Base-by-base conservation (phyloP, 805 yeast species). In the Monosporozyma aerobia region DNA sequence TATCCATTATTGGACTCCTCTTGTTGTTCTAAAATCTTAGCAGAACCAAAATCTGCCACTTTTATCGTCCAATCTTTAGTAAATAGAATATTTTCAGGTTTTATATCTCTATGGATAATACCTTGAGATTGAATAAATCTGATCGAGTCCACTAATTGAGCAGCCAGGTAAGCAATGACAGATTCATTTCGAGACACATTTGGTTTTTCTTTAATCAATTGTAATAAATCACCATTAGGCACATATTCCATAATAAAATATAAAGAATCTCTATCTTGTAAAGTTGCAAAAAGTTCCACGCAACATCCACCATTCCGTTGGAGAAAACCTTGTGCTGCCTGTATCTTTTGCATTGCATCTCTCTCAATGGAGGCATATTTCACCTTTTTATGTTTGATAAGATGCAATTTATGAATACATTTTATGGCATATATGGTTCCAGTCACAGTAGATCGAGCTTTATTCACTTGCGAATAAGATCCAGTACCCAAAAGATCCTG, bases 11-110 rank as follows among this genome's bases (percentile, higher is more conserved):
- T 22, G 6, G 14, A 5, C 3, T 37, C 30, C 16, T 23, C 45
- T 11, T 11, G 9, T 7, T 27, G 39, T 16, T 83, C 87, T 29
- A 87, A 67, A 48, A 87, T 68, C 68, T 90, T 90, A 41, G 97
- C 96, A 68, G 90, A 90, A 1, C 97, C 97, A 67, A 90, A 90
- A 69, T 90, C 97, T n/a, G 97, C 88, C 56, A 90, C 77, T 63
- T 90, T 90, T 59, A 90, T 83, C 69, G 90, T 96, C 2, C 97
- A 97, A 59, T 86, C 83, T 59, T 88, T 77, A 67, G 69, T 90
- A 89, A 52, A 90, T 86, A 43, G 13, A 3, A 43, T 43, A 43
- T 43, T 43, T 43, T 43, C 45, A 10, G 45, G 45, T 43, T 43
- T 43, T 13, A 43, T 23, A 23, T 43, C 45, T 23, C 45, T 22